These are phyloP conservation scores for Didymella glomerata DNA, from an alignment of 2,329 filamentous ascomycete genomes.

Conservation along the genomic window DNA sequence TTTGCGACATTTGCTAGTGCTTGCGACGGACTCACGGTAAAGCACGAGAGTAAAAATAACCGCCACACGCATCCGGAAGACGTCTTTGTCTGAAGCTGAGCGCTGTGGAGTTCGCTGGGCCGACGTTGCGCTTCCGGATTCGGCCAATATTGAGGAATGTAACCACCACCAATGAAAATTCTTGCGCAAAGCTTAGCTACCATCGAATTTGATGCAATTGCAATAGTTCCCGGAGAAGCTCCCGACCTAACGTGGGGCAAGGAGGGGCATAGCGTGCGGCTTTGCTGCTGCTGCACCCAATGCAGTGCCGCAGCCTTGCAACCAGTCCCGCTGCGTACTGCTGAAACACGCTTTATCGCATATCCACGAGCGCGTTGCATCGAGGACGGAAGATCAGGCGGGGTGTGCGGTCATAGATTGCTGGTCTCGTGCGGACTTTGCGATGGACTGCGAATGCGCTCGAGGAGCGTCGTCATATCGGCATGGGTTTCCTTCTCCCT, in stretches of 20 bases:
- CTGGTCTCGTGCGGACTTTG: constrained; percentile 8
- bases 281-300: constrained; percentile 15
- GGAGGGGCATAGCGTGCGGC: constrained; percentile 3
- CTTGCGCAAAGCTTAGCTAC: constrained; percentile 11
- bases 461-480: constrained; percentile 11
- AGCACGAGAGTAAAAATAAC: constrained; percentile 16
- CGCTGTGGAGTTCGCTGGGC: constrained; percentile 12
- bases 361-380: constrained; percentile 15
- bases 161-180: constrained; percentile 13
- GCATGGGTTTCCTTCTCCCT: constrained; percentile 4
- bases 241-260: constrained; percentile 8
- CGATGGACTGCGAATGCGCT: constrained; percentile 1
- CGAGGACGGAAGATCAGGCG: background rate
- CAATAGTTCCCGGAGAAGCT: constrained; percentile 1
- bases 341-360: constrained; percentile 10
- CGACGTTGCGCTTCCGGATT: constrained; percentile 22
- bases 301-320: constrained; percentile 8
- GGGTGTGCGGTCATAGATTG: constrained; percentile 7
- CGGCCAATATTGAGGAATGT: constrained; percentile 19
- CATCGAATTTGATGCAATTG: constrained; percentile 12
- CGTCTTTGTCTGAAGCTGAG: constrained; percentile 20
- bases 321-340: constrained; percentile 19
- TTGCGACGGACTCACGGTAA: constrained; percentile 7
- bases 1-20: constrained; percentile 18
- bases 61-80: constrained; percentile 16